Conservation (phyloP, 345 rosid species). For the Corymbia maculata region DNA sequence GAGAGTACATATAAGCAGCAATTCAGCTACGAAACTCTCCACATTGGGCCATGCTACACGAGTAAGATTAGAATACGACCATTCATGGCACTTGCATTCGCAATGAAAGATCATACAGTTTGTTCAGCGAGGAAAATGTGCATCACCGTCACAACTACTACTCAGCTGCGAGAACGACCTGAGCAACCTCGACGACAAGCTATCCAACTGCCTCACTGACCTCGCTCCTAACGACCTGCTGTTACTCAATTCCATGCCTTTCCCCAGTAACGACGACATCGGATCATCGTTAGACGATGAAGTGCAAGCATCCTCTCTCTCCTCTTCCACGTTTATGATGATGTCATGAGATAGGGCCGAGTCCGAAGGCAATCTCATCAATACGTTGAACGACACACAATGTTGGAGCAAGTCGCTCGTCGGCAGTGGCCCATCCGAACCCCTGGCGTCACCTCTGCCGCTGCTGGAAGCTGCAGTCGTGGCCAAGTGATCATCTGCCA, state of each 20-base stretch:
- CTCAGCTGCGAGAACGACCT: conserved; percentile 21
- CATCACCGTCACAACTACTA: background rate
- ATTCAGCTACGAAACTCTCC: background rate
- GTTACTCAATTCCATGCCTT: background rate
- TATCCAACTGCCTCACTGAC: conserved; percentile 16
- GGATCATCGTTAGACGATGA: background rate
- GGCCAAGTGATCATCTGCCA: background rate
- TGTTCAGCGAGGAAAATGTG: background rate
- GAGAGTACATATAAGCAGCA: background rate
- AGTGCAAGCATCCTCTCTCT: background rate
- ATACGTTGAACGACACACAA: background rate
- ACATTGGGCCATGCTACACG: background rate
- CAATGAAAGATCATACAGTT: background rate
- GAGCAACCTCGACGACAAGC: conserved; percentile 13
- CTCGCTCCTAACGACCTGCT: background rate
- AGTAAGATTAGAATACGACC: background rate
- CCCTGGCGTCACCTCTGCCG: background rate
- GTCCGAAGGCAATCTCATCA: background rate
- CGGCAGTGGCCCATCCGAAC: background rate
- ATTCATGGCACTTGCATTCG: background rate
- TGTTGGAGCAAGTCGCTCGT: background rate
- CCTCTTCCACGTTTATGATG: background rate
- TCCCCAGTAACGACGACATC: background rate
- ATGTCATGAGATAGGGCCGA: conserved; percentile 1
- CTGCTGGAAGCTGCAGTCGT: background rate